Base-by-base conservation (phyloP, 495 filamentous ascomycete genomes). In the Cercophora scortea region DNA sequence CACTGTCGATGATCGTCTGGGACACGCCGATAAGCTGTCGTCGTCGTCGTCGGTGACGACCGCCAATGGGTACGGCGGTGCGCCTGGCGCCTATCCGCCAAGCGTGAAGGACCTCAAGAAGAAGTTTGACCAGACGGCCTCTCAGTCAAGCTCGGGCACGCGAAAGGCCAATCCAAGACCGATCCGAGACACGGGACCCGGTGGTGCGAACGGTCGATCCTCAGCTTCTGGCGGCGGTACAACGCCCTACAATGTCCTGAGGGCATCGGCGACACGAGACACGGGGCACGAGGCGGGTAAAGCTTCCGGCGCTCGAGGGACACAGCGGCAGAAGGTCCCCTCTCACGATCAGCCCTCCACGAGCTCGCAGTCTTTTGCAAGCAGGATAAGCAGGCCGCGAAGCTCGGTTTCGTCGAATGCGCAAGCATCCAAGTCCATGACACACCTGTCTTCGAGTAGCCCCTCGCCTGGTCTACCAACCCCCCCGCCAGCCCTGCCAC, bases 61-160 rank as follows among this genome's bases (percentile, higher is more conserved):
- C n/a, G 49, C 56, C 47, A 55, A 53, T 38, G 58, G 61, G 34
- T 58, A 58, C 42, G 45, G 56, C 15, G 39, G 45, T 25, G 43
- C 34, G 41, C 50, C 60, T 19, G 65, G 58, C 41, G 51, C 53
- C 48, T 60, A 66, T 43, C 66, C 74, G 32, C 62, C 71, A 25
- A 81, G 75, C 58, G 78, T 81, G 32, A 78, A 75, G 61, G 77
- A 81, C 60, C 62, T 79, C 41, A 72, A 73, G 58, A 77, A 73
- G 57, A 75, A 68, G 46, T 81, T 81, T 54, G 76, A 81, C 61
- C 71, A 71, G 51, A 55, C 61, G 11, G 35, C 51, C 5, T 52
- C 65, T 4, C 53, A 48, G 10, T 46, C 60, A 18, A 15, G 42
- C 32, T 46, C 55, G 3, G 45, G 63, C 32, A 19, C 50, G 34